A percentile compares a stretch with the other conserved stretches of the same genome.
Conservation (phyloP, 345 rosid species). For the Salix koriyanagi region DNA sequence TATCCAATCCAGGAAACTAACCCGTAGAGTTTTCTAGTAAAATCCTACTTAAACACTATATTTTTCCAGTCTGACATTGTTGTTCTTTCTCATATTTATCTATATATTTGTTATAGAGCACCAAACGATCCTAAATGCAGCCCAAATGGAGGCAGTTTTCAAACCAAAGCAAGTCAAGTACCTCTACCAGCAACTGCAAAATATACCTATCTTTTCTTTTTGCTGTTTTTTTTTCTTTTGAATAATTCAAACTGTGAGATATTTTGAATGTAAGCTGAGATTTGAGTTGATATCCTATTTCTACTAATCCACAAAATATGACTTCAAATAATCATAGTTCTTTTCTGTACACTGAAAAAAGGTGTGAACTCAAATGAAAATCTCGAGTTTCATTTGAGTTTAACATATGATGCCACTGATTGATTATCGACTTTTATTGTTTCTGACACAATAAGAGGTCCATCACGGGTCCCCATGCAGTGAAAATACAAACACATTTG, state of each 20-base stretch:
- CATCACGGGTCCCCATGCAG: not conserved
- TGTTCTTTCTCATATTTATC: not conserved
- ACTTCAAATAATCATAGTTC: not conserved
- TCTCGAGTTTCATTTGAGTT: not conserved
- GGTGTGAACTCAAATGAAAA: not conserved
- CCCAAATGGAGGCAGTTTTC: not conserved
- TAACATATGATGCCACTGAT: not conserved
- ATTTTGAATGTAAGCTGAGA: not conserved
- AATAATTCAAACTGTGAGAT: not conserved
- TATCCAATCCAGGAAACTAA: not conserved
- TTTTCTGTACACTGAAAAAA: not conserved
- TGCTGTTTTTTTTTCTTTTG: too few relatives aligned
- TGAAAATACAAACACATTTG: not conserved
- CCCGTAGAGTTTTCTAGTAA: not conserved
- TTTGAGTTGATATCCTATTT: not conserved
- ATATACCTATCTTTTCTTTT: too few relatives aligned
- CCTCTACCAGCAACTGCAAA: not conserved
- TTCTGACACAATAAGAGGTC: not conserved
- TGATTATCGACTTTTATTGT: not conserved
- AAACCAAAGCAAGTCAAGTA: not conserved
- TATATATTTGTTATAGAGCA: not conserved
- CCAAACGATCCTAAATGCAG: not conserved
- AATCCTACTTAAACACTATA: not conserved
- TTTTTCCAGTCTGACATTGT: not conserved
- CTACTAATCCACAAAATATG: not conserved